Conservation (phyloP, 2,329 filamentous ascomycete genomes). For the Penicillium hesseltinei region DNA sequence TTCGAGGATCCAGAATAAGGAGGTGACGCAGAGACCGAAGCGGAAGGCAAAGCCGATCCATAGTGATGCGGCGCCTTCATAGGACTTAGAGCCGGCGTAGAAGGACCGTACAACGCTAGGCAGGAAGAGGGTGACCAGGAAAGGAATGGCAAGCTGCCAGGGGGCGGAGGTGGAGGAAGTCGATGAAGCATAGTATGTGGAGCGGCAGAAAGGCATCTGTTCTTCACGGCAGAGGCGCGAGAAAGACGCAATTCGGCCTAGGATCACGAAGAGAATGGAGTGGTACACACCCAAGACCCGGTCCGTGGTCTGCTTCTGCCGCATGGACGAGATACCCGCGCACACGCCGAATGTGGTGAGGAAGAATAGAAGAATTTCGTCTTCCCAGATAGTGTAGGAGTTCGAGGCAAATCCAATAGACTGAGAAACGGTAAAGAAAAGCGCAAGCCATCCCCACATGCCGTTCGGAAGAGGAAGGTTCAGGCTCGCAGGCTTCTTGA, state of each 20-base stretch:
- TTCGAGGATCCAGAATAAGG: slow-evolving; percentile 84
- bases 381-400: slow-evolving; percentile 98
- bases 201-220: slow-evolving; percentile 95
- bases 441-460: slow-evolving; percentile 83
- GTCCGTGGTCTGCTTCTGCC: slow-evolving; percentile 65
- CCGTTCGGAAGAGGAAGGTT: slow-evolving; percentile 64
- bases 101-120: slow-evolving; percentile 81
- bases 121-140: slow-evolving; percentile 67
- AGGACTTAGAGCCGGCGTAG: slow-evolving; percentile 77
- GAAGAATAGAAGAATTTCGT: slow-evolving; percentile 90
- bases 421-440: slow-evolving; percentile 78
- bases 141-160: slow-evolving; percentile 83
- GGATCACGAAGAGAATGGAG: slow-evolving; percentile 74
- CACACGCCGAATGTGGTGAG: slow-evolving; percentile 80
- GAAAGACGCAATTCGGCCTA: slow-evolving; percentile 77
- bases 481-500: slow-evolving; percentile 41
- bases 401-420: slow-evolving; percentile 96
- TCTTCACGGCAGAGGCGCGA: slow-evolving; percentile 95
- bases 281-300: slow-evolving; percentile 78
- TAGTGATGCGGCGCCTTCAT: slow-evolving; percentile 77
- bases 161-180: slow-evolving; percentile 88
- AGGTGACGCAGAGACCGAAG: slow-evolving; percentile 69
- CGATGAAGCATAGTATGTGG: slow-evolving; percentile 90
- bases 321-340: slow-evolving; percentile 71
- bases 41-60: slow-evolving; percentile 85